A percentile compares a stretch with the other conserved stretches of the same genome.
These are phyloP conservation scores for Sugiyamaella paludigena DNA, from an alignment of 1,139 yeast species.

Conservation along the genomic window DNA sequence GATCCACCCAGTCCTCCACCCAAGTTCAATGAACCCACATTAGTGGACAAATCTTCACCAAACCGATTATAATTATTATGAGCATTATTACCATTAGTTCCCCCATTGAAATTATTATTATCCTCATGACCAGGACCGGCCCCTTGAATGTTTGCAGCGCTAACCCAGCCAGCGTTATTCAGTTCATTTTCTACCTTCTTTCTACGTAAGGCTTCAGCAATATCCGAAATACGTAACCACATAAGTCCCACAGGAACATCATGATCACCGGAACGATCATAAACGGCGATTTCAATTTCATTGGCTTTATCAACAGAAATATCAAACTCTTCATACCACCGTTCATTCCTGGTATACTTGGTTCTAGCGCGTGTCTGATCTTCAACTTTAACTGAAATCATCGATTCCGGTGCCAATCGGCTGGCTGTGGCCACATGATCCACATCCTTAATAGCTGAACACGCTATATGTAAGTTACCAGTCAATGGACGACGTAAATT, in stretches of 20 bases:
- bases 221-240: constrained; percentile 86
- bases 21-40: constrained; percentile 1
- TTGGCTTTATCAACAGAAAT: constrained; percentile 85
- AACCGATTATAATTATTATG: background rate
- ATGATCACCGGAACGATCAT: constrained; percentile 67
- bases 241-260: constrained; percentile 87
- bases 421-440: constrained; percentile 84
- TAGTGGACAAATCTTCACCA: constrained; percentile 5
- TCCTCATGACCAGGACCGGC: constrained; percentile 7
- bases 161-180: constrained; percentile 81
- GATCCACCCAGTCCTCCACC: constrained; percentile 6
- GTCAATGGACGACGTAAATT: constrained; percentile 75
- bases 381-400: constrained; percentile 76
- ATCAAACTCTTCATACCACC: constrained; percentile 81
- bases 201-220: constrained; percentile 91
- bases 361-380: constrained; percentile 81
- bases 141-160: constrained; percentile 52
- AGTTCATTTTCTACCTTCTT: constrained; percentile 77
- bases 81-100: constrained; percentile 1
- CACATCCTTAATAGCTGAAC: constrained; percentile 79
- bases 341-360: constrained; percentile 68
- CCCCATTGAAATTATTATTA: constrained; percentile 1
- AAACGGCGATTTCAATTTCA: constrained; percentile 83
- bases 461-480: constrained; percentile 69
- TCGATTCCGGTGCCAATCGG: constrained; percentile 74